Percentiles rank a stretch among this genome's conserved stretches.
Conservation (phyloP, 129 eudicot species). For the Dittrichia graveolens region DNA sequence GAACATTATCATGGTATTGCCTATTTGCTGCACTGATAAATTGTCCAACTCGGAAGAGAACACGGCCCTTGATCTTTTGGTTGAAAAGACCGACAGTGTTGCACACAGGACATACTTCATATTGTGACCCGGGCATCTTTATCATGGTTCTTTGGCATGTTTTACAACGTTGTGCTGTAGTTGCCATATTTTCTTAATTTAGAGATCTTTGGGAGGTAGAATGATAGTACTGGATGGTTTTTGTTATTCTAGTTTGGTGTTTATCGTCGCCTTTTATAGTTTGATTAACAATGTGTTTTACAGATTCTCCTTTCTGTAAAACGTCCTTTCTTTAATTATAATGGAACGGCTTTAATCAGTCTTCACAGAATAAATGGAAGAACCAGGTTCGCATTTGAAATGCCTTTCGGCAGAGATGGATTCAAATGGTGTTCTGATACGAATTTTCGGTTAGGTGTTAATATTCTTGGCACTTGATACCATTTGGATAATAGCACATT, state of each 20-base stretch:
- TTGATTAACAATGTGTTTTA: background rate
- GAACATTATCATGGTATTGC: constrained; percentile 23
- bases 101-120: constrained; percentile 51
- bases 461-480: background rate
- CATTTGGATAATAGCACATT: background rate
- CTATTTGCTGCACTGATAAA: constrained; percentile 1
- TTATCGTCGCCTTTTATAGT: constrained; percentile 21
- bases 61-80: constrained; percentile 31
- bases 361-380: constrained; percentile 10
- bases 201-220: constrained; percentile 7
- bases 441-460: background rate
- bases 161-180: constrained; percentile 41
- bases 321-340: background rate
- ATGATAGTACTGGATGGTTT: constrained; percentile 14
- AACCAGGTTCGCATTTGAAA: constrained; percentile 29
- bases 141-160: constrained; percentile 40
- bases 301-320: background rate
- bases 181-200: constrained; percentile 13
- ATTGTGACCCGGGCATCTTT: constrained; percentile 41
- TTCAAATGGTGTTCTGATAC: background rate
- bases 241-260: background rate
- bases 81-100: constrained; percentile 10
- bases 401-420: constrained; percentile 6
- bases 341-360: constrained; percentile 18
- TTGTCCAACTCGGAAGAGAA: constrained; percentile 22